phyloP scores from a whole-genome alignment of 805 yeast genomes.

The Tetrapisispora iriomotensis region DNA sequence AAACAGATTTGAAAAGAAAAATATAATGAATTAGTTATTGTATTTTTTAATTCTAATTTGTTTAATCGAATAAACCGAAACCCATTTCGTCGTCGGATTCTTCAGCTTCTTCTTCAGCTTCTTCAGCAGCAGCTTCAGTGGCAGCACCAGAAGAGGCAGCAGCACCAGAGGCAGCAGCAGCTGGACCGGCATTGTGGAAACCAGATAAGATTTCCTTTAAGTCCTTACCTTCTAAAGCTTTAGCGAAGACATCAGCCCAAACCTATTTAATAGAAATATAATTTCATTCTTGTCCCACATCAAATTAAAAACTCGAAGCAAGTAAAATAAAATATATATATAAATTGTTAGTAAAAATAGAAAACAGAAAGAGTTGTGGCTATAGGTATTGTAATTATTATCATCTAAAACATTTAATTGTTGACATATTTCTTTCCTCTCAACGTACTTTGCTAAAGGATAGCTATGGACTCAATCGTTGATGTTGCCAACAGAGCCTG shows the following conservation, averaged over 20 bases:
- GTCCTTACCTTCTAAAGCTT: slow-evolving; percentile 77
- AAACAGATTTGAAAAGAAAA: slow-evolving; percentile 1
- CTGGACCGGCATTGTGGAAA: slow-evolving; percentile 37
- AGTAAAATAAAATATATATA: no score
- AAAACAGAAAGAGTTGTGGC: no score
- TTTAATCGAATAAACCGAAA: slow-evolving; percentile 83
- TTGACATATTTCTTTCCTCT: no score
- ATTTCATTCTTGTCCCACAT: no score
- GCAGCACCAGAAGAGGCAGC: slow-evolving; percentile 40
- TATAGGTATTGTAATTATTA: no score
- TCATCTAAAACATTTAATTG: no score
- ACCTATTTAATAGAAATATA: slow-evolving; percentile 24
- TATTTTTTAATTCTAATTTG: slow-evolving; percentile 8
- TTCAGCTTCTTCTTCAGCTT: slow-evolving; percentile 50
- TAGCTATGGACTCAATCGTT: no score
- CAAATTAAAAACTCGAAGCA: no score
- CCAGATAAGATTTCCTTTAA: slow-evolving; percentile 58
- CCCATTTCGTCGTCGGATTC: slow-evolving; percentile 86
- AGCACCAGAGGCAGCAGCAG: slow-evolving; percentile 36
- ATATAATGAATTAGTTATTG: background rate
- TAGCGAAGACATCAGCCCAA: slow-evolving; percentile 76
- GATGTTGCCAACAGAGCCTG: no score
- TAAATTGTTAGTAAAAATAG: no score
- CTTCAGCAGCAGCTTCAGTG: slow-evolving; percentile 44
- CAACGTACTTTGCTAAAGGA: no score